Percentiles rank a stretch among this genome's conserved stretches.
phyloP scores from a whole-genome alignment of 2,329 filamentous ascomycete genomes.

The Neofusicoccum umdonicola region DNA sequence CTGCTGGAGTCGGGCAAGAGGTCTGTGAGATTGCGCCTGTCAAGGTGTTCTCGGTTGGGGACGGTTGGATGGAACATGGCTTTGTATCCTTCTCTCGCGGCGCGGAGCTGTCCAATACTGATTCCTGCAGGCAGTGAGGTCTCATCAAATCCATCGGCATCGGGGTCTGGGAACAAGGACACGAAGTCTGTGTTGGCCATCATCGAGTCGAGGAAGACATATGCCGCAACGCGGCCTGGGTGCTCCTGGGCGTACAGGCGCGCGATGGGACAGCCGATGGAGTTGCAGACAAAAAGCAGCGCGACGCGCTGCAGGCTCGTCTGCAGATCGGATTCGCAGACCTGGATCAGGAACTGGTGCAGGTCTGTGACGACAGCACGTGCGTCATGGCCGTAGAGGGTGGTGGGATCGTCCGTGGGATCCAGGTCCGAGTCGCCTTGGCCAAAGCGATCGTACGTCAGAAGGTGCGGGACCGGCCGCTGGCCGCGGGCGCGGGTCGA shows the following conservation, averaged over 20 bases:
- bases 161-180: constrained; percentile 56
- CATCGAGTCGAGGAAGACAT: constrained; percentile 57
- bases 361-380: constrained; percentile 46
- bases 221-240: constrained; percentile 45
- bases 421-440: constrained; percentile 55
- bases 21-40: constrained; percentile 44
- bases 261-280: constrained; percentile 53
- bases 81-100: constrained; percentile 36
- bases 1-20: constrained; percentile 46
- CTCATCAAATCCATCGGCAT: constrained; percentile 46
- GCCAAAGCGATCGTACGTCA: constrained; percentile 59
- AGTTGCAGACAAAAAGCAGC: constrained; percentile 51
- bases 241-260: constrained; percentile 52
- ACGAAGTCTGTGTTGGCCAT: constrained; percentile 58
- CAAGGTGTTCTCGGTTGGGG: constrained; percentile 51
- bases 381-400: constrained; percentile 49
- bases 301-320: constrained; percentile 33
- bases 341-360: constrained; percentile 43
- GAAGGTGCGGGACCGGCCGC: constrained; percentile 41
- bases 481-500: constrained; percentile 26
- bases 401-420: constrained; percentile 28
- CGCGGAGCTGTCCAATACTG: constrained; percentile 32
- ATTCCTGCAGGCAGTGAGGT: constrained; percentile 41
- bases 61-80: constrained; percentile 50
- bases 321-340: constrained; percentile 35